Percentiles rank a stretch among this genome's conserved stretches.
These are phyloP conservation scores for Pseudotsuga menziesii DNA, from an alignment of 75 land plant species.

Conservation along the genomic window DNA sequence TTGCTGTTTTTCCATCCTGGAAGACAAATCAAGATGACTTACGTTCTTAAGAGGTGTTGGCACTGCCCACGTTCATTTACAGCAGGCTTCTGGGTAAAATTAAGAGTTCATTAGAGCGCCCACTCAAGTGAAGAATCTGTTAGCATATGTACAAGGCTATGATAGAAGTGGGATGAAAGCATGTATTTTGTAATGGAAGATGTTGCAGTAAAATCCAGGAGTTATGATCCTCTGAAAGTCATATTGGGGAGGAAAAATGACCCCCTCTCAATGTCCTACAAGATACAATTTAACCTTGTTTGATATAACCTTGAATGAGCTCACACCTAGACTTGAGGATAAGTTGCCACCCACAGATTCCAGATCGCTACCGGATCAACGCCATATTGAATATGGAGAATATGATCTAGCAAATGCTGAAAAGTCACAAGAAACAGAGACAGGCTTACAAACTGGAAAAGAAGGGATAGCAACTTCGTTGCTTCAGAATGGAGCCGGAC, in stretches of 20 bases:
- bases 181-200: constrained; percentile 47
- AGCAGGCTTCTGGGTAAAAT: no score
- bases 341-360: constrained; percentile 71
- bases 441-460: constrained; percentile 10
- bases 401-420: constrained; percentile 63
- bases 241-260: constrained; percentile 38
- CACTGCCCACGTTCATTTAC: no score
- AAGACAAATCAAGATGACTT: no score
- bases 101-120: no score
- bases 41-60: no score
- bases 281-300: constrained; percentile 47
- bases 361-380: constrained; percentile 53
- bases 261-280: constrained; percentile 31
- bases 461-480: no score
- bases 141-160: no score
- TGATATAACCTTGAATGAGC: constrained; percentile 49
- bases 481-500: no score
- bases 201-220: constrained; percentile 23
- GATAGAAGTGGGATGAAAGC: constrained; percentile 47
- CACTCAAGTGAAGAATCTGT: no score
- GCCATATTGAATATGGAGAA: constrained; percentile 63
- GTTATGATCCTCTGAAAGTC: constrained; percentile 23
- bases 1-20: no score
- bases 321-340: constrained; percentile 54
- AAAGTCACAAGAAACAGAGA: constrained; percentile 55